Conservation (phyloP, 2,329 filamentous ascomycete species). For the Alternaria sp. region DNA sequence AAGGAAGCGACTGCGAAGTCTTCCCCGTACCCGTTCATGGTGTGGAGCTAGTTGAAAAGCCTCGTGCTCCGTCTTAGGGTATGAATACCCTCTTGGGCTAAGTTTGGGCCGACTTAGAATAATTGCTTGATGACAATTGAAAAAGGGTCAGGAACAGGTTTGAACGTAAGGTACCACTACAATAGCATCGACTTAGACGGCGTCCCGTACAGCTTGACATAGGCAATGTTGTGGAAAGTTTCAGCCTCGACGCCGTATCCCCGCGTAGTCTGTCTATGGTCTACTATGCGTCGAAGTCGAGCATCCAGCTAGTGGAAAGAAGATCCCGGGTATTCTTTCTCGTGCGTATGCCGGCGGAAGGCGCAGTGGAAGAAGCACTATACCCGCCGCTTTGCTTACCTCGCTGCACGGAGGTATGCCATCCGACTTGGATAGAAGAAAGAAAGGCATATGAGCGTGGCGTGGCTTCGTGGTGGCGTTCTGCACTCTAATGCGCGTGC, state of each 20-base stretch:
- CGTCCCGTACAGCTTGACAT: background rate
- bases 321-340: conserved; percentile 4
- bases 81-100: conserved; percentile 17
- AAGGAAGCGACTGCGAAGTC: background rate
- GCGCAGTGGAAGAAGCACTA: background rate
- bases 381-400: background rate
- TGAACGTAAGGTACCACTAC: background rate
- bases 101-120: conserved; percentile 12
- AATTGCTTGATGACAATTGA: conserved; percentile 13
- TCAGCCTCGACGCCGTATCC: background rate
- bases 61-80: conserved; percentile 8
- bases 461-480: conserved; percentile 5
- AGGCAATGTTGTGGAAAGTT: background rate
- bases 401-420: background rate
- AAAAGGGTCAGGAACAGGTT: background rate
- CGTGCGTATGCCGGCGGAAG: conserved; percentile 7
- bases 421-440: background rate
- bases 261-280: background rate
- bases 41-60: background rate
- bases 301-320: background rate
- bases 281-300: background rate
- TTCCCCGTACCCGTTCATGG: background rate
- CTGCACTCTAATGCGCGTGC: conserved; percentile 18
- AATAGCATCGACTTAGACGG: conserved; percentile 6
- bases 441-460: background rate